Evolutionary conservation across 164 flowering plant genomes (phyloP).

Genomic region (Vitis rotundifolia): DNA sequence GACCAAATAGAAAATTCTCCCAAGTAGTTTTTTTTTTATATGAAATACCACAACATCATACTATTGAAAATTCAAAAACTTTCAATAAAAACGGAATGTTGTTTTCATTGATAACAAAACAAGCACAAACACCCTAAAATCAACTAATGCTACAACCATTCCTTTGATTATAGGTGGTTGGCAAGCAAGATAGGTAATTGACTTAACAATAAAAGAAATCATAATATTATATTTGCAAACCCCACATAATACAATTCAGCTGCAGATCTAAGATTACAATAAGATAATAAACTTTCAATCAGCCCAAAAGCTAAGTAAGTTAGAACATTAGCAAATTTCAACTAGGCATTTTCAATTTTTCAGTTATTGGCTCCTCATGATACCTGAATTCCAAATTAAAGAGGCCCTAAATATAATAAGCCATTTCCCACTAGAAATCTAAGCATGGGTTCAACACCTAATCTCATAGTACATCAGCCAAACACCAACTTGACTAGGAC

Average conservation of each 20-base stretch:
- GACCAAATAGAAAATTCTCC: slow-evolving; percentile 41
- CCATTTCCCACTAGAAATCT: background rate
- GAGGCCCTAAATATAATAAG: background rate
- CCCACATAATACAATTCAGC: no score
- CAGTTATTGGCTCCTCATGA: slow-evolving; percentile 2
- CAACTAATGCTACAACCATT: slow-evolving; percentile 17
- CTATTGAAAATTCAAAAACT: slow-evolving; percentile 18
- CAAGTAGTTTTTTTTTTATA: slow-evolving; percentile 10
- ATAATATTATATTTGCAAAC: no score
- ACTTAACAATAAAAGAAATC: slow-evolving; percentile 1
- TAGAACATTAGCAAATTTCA: background rate
- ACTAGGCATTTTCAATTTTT: background rate
- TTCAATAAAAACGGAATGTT: slow-evolving; percentile 21
- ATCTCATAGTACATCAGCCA: background rate
- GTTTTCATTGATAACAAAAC: slow-evolving; percentile 17
- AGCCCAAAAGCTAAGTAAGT: background rate
- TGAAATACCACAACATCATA: slow-evolving; percentile 10
- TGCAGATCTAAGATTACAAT: no score
- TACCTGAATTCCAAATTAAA: slow-evolving; percentile 7
- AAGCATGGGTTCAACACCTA: background rate
- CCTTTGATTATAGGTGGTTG: slow-evolving; percentile 2
- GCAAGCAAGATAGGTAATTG: slow-evolving; percentile 14
- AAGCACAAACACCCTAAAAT: background rate
- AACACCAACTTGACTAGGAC: slow-evolving; percentile 8
- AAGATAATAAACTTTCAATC: no score